Evolutionary conservation across 2,329 filamentous ascomycete genomes (phyloP), one percentile per base, ranked within the genome.

Genomic region (Simplicillium aogashimaense): DNA sequence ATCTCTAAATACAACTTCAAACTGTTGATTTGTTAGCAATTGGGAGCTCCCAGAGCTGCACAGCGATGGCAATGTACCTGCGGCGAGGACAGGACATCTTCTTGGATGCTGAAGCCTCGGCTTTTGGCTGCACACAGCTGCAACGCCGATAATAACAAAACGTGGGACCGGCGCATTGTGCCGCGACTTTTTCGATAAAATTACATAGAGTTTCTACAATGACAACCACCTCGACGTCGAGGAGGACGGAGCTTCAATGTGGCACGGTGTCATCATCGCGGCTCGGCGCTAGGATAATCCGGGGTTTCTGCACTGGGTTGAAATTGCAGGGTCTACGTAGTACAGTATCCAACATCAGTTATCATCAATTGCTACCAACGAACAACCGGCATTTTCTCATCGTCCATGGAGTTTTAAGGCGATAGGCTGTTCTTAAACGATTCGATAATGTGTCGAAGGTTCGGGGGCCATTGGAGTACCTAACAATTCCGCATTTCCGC

Each of bases 41-140:
- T 4, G 32, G 20, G 11, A 25, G 20, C 20, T 25, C 20, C 14
- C 9, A 11, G 13, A 14, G 36, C 31, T 11, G 30, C 14, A 29
- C 17, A 32, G 8, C 18, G 3, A 39, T 20, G 39, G 18, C n/a
- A 33, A 53, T 68, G 47, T 69, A 90, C 86, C 73, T 92, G 86
- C 10, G 89, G 89, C 61, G 83, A 87, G 14, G 87, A 87, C 42
- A 94, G 72, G 38, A 95, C 61, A 57, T 95, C 89, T 56, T 94
- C 86, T 53, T 92, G 81, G 42, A 94, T 84, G 64, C 82, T 94
- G 66, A 95, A 95, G 40, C 69, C 64, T 7, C 65, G 66, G 35
- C 72, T 68, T 35, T 68, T 66, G 49, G 72, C 74, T 47, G 50
- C 53, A 50, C 60, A 63, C 25, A 74, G 62, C 57, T 63, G 69